Base-by-base conservation (phyloP, 78 protist genomes). In the Bodo saltans region DNA sequence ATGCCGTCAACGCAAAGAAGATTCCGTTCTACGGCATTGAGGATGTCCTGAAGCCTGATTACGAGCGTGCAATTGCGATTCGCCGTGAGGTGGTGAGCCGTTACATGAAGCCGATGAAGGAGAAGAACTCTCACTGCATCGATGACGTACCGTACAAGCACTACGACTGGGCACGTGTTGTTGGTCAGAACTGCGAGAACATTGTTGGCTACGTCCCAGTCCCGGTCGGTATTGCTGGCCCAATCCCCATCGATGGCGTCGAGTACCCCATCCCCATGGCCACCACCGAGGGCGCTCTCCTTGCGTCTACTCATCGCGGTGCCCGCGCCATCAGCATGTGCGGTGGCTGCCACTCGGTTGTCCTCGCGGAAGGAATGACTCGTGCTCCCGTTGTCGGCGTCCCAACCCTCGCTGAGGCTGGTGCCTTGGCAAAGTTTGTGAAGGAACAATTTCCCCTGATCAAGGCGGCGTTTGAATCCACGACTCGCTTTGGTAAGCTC, bases 241-340 rank as follows among this genome's bases (percentile, higher is more conserved):
- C 97, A n/a, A 39, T 93, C 37, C 34, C 76, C 23, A 23, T 95
- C 42, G 78, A 95, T 69, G 90, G 89, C 21, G 37, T 25, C 35
- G 21, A 32, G 32, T 12, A 25, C 34, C n/a, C 32, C 25, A 47
- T 95, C 1, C 97, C 97, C 52, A 71, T 95, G 92, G 94, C 97
- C 26, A 95, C 97, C 40, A 89, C 93, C n/a, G 97, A 95, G 76
- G 97, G 97, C 47, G 28, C 83, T 30, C 85, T 95, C 28, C 83
- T 95, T 23, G 97, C 96, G 27, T 32, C 82, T 37, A 88, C 92
- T 1, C 78, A 88, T 60, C 79, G 97, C 17, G 95, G 96, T 67
- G 82, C 42, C 29, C 70, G 41, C 11, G 4, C 42, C 17, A 89
- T 87, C 67, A 70, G 73, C 28, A 60, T 70, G 34, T 35, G 74